A percentile compares a stretch with the other conserved stretches of the same genome.
phyloP scores from a whole-genome alignment of 192 early-diverging fungal genomes.

The Lobosporangium transversale region DNA sequence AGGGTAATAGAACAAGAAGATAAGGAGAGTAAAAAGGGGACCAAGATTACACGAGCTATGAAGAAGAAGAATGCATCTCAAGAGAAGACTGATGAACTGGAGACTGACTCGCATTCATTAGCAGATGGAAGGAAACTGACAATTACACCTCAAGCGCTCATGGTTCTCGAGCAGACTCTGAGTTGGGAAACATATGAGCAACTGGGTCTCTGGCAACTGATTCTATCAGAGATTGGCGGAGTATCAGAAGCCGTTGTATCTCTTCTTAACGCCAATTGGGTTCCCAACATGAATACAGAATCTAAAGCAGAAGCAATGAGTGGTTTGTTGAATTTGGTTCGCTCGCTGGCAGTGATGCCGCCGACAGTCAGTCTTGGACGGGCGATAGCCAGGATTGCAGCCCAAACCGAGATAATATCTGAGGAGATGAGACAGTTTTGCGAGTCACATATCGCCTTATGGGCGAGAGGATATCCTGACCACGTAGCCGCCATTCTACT shows the following conservation, averaged over 20 bases:
- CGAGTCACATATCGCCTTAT: slow-evolving; percentile 11
- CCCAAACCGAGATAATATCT: slow-evolving; percentile 5
- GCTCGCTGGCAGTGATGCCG: slow-evolving; percentile 27
- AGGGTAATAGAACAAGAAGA: background rate
- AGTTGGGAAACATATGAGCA: slow-evolving; percentile 66
- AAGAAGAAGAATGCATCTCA: slow-evolving; percentile 11
- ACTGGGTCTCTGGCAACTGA: slow-evolving; percentile 67
- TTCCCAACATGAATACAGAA: slow-evolving; percentile 8
- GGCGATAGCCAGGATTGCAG: slow-evolving; percentile 19
- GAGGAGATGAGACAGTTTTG: slow-evolving; percentile 34
- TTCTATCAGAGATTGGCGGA: slow-evolving; percentile 55
- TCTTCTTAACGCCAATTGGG: slow-evolving; percentile 24
- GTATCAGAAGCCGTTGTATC: slow-evolving; percentile 1
- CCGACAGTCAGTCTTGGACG: slow-evolving; percentile 22
- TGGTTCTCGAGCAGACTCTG: slow-evolving; percentile 35
- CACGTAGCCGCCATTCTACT: slow-evolving; percentile 20
- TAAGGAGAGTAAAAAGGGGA: background rate
- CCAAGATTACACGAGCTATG: slow-evolving; percentile 1
- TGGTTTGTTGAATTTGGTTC: slow-evolving; percentile 57
- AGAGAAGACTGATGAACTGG: background rate
- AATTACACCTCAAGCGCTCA: slow-evolving; percentile 1
- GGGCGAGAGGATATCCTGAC: slow-evolving; percentile 27
- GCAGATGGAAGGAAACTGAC: slow-evolving; percentile 12
- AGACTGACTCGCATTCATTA: background rate
- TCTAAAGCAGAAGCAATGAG: slow-evolving; percentile 57